phyloP scores from a whole-genome alignment of 306 rosid genomes.

The Argentina anserina region DNA sequence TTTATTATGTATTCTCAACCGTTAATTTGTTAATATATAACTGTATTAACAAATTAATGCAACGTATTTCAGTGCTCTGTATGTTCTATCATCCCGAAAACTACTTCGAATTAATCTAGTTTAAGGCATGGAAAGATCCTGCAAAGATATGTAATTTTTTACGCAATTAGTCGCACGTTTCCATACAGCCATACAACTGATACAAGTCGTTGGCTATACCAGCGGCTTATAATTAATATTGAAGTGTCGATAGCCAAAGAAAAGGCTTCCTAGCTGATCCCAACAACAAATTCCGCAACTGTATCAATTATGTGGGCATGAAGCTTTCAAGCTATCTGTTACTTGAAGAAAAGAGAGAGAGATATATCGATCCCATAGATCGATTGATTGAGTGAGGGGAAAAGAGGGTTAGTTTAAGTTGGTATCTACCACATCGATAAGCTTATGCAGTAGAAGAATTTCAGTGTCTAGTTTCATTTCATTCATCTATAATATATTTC shows the following conservation, averaged over 20 bases:
- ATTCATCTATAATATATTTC: background rate
- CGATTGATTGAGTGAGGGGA: background rate
- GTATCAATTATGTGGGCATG: background rate
- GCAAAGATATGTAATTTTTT: background rate
- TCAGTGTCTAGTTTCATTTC: background rate
- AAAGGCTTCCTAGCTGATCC: conserved; percentile 8
- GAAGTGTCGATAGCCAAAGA: background rate
- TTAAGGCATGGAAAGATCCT: no score
- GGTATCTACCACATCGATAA: conserved; percentile 34
- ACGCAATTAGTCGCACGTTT: background rate
- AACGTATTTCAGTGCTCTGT: no score
- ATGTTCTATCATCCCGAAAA: no score
- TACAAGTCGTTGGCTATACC: conserved; percentile 11
- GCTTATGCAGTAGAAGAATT: conserved; percentile 14
- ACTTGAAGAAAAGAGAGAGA: conserved; percentile 13
- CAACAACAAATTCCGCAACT: conserved; percentile 30
- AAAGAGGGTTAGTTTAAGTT: conserved; percentile 28
- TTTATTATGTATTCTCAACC: no score
- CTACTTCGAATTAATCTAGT: no score
- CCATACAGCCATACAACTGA: background rate
- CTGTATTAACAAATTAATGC: no score
- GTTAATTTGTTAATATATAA: no score
- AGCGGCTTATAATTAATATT: conserved; percentile 1
- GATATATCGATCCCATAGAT: no score
- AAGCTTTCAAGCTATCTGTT: conserved; percentile 23